Conservation (phyloP, 2,329 filamentous ascomycete species). For the Microcera coccophila region DNA sequence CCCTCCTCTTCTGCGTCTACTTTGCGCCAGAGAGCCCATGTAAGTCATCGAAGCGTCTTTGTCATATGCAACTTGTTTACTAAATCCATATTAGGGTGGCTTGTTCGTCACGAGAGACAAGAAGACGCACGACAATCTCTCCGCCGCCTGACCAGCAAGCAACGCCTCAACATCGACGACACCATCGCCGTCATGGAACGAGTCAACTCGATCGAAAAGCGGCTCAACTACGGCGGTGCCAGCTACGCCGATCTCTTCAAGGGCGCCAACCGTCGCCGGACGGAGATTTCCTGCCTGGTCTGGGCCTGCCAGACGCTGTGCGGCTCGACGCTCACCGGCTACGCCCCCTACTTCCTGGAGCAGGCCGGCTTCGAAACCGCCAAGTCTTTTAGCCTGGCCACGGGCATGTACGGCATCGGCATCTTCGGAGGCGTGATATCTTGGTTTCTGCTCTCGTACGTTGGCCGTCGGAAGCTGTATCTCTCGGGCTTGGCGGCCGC, state of each 20-base stretch:
- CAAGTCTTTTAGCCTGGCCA: conserved; percentile 35
- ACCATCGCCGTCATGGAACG: neutral
- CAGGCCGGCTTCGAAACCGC: conserved; percentile 37
- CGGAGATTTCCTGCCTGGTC: conserved; percentile 43
- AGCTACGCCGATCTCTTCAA: conserved; percentile 48
- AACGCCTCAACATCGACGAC: neutral
- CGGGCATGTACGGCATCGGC: conserved; percentile 43
- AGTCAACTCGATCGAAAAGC: neutral
- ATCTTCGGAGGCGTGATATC: conserved; percentile 43
- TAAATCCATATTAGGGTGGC: too few species aligned
- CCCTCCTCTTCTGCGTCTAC: neutral
- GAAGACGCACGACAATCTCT: neutral
- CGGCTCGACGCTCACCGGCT: conserved; percentile 48
- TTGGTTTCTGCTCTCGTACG: conserved; percentile 40
- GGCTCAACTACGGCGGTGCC: conserved; percentile 29
- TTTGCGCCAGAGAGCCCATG: neutral
- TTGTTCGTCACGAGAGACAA: neutral
- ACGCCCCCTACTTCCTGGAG: conserved; percentile 51
- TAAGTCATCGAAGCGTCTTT: too few species aligned
- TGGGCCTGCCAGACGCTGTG: conserved; percentile 39
- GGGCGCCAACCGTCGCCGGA: conserved; percentile 42
- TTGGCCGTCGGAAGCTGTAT: conserved; percentile 44
- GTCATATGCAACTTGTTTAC: too few species aligned
- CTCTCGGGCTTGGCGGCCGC: conserved; percentile 47
- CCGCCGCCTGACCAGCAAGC: neutral